Evolutionary conservation across 1,284 basidiomycete genomes (phyloP), one percentile per base, ranked within the genome.

Genomic region (Trametes pubescens): DNA sequence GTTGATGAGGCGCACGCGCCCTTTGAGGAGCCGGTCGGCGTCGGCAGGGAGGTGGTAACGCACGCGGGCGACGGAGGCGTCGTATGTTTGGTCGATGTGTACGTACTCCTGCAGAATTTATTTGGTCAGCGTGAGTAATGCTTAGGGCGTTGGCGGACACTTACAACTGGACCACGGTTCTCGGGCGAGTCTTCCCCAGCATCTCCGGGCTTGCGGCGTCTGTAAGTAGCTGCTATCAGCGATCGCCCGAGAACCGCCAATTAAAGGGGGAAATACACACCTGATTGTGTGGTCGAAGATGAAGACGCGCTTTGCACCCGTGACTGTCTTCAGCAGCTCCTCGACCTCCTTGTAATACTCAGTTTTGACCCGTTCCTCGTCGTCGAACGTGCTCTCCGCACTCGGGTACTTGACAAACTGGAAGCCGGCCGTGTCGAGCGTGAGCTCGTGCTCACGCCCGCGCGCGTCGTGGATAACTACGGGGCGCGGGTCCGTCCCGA

Each of bases 261-360:
- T n/a, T n/a, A n/a, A n/a, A n/a, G n/a, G 49, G 37, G 34, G 26
- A 24, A 4, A 14, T 13, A 10, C 52, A 18, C 11, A 54, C 52
- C 52, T 54, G 37, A 54, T 38, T 6, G 52, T 54, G 24, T 54
- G 52, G 38, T 54, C 80, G 34, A 84, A 83, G 62, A 84, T 77
- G 62, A 78, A 71, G 26, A 82, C 74, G 44, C 73, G 76, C 68
- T 78, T 79, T 14, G 79, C 81, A 5, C 80, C 81, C 0, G 77
- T 69, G 38, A 78, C 61, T 67, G 75, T 74, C 74, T 78, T 83
- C 65, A 84, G 60, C n/a, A 84, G 66, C 63, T 77, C 75, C 65
- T 79, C 78, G 0, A 81, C 76, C 70, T 84, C 83, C 44, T 73
- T 65, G 37, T 54, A 54, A 37, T 54, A 54, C 37, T 60, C 64